Evolutionary conservation across 148 eudicot species (phyloP).

Genomic region (Simmondsia chinensis): DNA sequence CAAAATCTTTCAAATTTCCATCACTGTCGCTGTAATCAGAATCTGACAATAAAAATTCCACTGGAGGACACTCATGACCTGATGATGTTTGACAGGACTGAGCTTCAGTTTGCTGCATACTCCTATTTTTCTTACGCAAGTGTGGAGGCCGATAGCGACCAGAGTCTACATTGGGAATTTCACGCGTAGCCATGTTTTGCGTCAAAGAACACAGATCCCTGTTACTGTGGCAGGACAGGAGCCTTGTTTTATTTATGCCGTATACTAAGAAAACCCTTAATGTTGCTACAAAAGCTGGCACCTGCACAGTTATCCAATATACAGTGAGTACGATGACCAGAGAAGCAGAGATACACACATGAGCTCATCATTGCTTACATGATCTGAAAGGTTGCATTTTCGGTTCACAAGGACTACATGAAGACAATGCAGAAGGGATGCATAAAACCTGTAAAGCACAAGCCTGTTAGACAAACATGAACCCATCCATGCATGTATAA

Average conservation of each 20-base stretch:
- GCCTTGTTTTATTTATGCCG: slow-evolving; percentile 45
- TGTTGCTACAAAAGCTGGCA: slow-evolving; percentile 77
- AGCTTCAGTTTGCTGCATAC: slow-evolving; percentile 24
- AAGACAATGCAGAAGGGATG: slow-evolving; percentile 66
- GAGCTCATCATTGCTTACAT: slow-evolving; percentile 36
- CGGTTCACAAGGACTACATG: slow-evolving; percentile 77
- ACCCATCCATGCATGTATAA: neutral
- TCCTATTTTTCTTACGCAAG: slow-evolving; percentile 46
- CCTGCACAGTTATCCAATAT: slow-evolving; percentile 32
- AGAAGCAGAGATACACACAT: neutral
- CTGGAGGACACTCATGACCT: slow-evolving; percentile 31
- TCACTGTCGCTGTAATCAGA: slow-evolving; percentile 90
- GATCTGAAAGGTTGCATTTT: slow-evolving; percentile 64
- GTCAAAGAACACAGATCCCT: slow-evolving; percentile 22
- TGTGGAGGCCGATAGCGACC: slow-evolving; percentile 96
- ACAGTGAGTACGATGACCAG: neutral
- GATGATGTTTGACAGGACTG: slow-evolving; percentile 23
- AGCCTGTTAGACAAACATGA: neutral
- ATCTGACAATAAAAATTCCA: slow-evolving; percentile 61
- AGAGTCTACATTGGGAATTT: slow-evolving; percentile 28
- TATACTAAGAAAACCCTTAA: slow-evolving; percentile 60
- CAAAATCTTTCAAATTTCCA: slow-evolving; percentile 31
- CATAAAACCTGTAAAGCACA: slow-evolving; percentile 58
- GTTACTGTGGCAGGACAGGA: slow-evolving; percentile 20
- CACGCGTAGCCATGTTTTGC: slow-evolving; percentile 13